Base-by-base conservation (phyloP, 441 rosid species). In the Codiaeum variegatum region DNA sequence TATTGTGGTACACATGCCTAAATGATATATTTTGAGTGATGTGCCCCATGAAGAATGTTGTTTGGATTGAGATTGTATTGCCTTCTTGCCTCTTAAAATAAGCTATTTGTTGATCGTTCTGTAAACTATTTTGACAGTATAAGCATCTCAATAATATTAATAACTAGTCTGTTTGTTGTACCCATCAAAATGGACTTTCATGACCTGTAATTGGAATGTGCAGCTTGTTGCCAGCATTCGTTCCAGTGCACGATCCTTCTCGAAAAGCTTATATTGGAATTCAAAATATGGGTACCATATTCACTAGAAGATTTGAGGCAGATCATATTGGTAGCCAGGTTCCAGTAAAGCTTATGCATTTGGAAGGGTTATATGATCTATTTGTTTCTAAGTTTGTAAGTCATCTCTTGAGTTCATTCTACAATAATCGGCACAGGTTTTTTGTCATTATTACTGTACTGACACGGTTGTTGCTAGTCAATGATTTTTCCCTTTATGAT, bases 331-430 rank as follows among this genome's bases (percentile, higher is more conserved):
- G 89, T 80, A 90, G 98, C 83, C 98, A 93, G 85, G 98, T 96
- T 78, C 99, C 99, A 23, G 84, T 96, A 80, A 93, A 90, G 82
- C 88, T 91, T 70, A 90, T 96, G 99, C 98, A 93, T 83, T 79
- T 96, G 86, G 99, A 93, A 90, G 98, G 99, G 70, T 71, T 96
- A 69, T 90, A 87, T 52, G 98, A 96, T 82, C 76, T 96, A 86
- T 96, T 93, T 84, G 84, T 93, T 83, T 96, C 98, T 47, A 96
- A 93, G 81, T 93, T 93, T 90, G 98, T 92, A 83, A 96, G 99
- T 85, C 73, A 52, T 23, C 34, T 60, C 24, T 46, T 12, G 58
- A 66, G 52, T 66, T 78, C 21, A 51, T 52, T 52, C 64, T 61
- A 66, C 72, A 55, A 40, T 62, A 51, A 74, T 58, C 28, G 59